Percentiles rank a stretch among this genome's conserved stretches.
Evolutionary conservation across 371 early-diverging fungal genomes (phyloP).

Genomic region (Mucor mucedo): DNA sequence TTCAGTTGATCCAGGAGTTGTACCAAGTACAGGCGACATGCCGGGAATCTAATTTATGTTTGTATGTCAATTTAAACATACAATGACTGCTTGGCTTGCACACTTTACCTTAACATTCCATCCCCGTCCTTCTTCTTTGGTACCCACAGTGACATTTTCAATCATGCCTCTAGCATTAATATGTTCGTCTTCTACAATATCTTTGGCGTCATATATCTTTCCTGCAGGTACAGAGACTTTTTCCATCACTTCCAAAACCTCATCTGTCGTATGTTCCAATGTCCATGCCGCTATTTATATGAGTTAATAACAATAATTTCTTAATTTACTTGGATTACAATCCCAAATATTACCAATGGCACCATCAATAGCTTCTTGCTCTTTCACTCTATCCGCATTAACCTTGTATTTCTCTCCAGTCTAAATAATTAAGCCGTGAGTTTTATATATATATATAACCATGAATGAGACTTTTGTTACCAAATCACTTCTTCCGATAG

Average conservation of each 20-base stretch:
- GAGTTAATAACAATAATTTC: not conserved
- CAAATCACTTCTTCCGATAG: slow-evolving; percentile 55
- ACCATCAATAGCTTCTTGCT: slow-evolving; percentile 49
- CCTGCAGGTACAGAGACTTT: slow-evolving; percentile 57
- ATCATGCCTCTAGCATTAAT: slow-evolving; percentile 57
- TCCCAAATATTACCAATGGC: slow-evolving; percentile 42
- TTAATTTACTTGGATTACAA: not conserved
- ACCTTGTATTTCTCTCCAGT: slow-evolving; percentile 50
- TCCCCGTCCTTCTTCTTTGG: slow-evolving; percentile 42
- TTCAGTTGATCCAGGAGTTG: slow-evolving; percentile 56
- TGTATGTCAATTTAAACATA: not conserved
- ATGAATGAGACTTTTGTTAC: slow-evolving; percentile 17
- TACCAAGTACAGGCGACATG: slow-evolving; percentile 48
- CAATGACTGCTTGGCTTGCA: not conserved
- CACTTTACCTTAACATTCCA: slow-evolving; percentile 46
- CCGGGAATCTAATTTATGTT: slow-evolving; percentile 41
- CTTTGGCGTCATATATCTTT: slow-evolving; percentile 59
- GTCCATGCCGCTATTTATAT: slow-evolving; percentile 48
- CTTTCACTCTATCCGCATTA: slow-evolving; percentile 53
- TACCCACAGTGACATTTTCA: slow-evolving; percentile 48
- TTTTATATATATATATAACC: no score
- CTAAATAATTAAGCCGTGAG: slow-evolving; percentile 16
- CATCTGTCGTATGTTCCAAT: slow-evolving; percentile 38
- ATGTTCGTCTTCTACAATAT: slow-evolving; percentile 60
- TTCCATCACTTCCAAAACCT: slow-evolving; percentile 49